Evolutionary conservation across 805 yeast genomes (phyloP).

Genomic region (Spencermartinsiella europaea): DNA sequence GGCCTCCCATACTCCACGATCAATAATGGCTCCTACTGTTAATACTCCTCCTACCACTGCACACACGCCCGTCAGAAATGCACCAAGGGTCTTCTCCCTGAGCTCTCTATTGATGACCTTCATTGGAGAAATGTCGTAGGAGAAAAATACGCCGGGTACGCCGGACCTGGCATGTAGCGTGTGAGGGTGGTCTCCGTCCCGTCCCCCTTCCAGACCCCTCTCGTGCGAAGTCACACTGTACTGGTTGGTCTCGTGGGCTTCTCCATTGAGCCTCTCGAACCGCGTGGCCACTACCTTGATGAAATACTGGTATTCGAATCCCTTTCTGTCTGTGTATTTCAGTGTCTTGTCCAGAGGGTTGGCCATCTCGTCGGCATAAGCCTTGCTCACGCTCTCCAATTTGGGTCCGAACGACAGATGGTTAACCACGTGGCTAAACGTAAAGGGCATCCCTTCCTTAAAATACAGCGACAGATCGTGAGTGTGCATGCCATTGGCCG

Average conservation of each 20-base stretch:
- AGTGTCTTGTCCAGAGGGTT: constrained; percentile 63
- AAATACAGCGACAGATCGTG: constrained; percentile 80
- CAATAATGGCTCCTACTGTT: constrained; percentile 86
- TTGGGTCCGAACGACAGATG: constrained; percentile 81
- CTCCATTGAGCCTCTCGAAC: constrained; percentile 59
- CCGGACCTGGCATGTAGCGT: constrained; percentile 74
- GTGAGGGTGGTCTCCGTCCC: constrained; percentile 86
- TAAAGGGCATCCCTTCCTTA: constrained; percentile 50
- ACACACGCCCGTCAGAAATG: constrained; percentile 74
- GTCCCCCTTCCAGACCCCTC: constrained; percentile 79
- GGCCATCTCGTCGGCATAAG: constrained; percentile 39
- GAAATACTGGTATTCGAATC: constrained; percentile 68
- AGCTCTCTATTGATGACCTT: constrained; percentile 82
- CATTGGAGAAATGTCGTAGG: constrained; percentile 89
- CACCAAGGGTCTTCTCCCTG: constrained; percentile 67
- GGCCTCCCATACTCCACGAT: constrained; percentile 84
- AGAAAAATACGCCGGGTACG: constrained; percentile 79
- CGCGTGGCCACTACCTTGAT: constrained; percentile 88
- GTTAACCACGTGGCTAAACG: constrained; percentile 72
- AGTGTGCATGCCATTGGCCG: constrained; percentile 52
- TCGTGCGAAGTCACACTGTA: constrained; percentile 85
- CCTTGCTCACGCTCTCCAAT: constrained; percentile 23
- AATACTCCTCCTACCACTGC: constrained; percentile 91
- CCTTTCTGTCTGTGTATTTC: constrained; percentile 43
- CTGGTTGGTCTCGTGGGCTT: constrained; percentile 71